Evolutionary conservation across 768 basidiomycete species (phyloP).

Genomic region (Lepiota venenata): DNA sequence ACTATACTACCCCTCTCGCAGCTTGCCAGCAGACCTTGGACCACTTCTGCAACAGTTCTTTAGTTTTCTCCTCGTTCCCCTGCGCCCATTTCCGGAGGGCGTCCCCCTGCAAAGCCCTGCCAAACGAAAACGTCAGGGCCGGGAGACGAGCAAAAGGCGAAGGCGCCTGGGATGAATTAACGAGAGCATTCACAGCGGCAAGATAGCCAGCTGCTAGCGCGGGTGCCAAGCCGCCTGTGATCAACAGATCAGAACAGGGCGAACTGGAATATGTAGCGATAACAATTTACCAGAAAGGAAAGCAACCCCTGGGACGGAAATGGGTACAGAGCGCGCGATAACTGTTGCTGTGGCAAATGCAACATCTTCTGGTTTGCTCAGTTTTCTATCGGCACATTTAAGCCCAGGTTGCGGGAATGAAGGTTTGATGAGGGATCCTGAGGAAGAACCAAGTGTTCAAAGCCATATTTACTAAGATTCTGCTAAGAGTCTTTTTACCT

Average conservation of each 20-base stretch:
- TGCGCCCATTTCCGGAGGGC: constrained; percentile 43
- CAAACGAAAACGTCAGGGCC: constrained; percentile 47
- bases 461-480: background rate
- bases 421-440: constrained; percentile 49
- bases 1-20: constrained; percentile 29
- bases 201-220: constrained; percentile 38
- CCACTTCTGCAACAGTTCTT: constrained; percentile 36
- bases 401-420: constrained; percentile 50
- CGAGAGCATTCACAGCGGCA: constrained; percentile 35
- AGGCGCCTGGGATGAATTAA: constrained; percentile 26
- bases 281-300: constrained; percentile 42
- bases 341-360: constrained; percentile 43
- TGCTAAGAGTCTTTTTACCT: constrained; percentile 26
- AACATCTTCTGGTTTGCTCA: constrained; percentile 36
- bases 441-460: background rate
- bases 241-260: background rate
- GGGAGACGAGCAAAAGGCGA: constrained; percentile 38
- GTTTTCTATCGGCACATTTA: constrained; percentile 34
- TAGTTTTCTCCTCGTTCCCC: constrained; percentile 39
- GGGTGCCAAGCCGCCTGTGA: constrained; percentile 40
- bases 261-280: background rate
- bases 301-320: constrained; percentile 44
- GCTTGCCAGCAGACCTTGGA: constrained; percentile 41
- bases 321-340: constrained; percentile 41
- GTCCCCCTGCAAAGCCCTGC: constrained; percentile 46